A percentile compares a stretch with the other conserved stretches of the same genome.
Conservation (phyloP, 2,329 filamentous ascomycete genomes). For the Paracorniculantispora psalliotae region DNA sequence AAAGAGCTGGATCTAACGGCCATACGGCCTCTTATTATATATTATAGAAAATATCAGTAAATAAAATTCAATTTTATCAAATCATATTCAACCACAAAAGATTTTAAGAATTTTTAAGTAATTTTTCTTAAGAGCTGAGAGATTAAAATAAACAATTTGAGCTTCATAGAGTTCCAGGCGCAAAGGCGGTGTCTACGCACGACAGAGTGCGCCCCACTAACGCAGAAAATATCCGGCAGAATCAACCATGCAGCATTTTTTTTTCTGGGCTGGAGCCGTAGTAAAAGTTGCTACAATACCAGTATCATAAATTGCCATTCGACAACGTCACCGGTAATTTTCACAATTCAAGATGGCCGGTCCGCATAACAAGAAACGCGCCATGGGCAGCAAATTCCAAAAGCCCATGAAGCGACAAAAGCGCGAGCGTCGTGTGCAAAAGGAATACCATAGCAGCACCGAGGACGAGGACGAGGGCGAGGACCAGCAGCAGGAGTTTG, state of each 20-base stretch:
- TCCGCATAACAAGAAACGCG: slow-evolving; percentile 29
- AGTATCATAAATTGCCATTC: background rate
- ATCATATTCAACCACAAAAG: too few relatives aligned
- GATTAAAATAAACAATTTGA: too few relatives aligned
- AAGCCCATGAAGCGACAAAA: slow-evolving; percentile 51
- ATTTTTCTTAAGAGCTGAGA: too few relatives aligned
- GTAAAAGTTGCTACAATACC: background rate
- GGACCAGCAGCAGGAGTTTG: slow-evolving; percentile 37
- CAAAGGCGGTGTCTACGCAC: too few relatives aligned
- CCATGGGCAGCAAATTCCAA: slow-evolving; percentile 25
- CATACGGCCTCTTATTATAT: too few relatives aligned
- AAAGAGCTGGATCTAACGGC: too few relatives aligned
- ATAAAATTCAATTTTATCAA: too few relatives aligned
- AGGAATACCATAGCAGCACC: slow-evolving; percentile 50
- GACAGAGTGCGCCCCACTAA: too few relatives aligned
- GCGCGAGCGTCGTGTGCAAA: slow-evolving; percentile 29
- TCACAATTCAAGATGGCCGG: slow-evolving; percentile 27
- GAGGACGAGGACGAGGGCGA: slow-evolving; percentile 39
- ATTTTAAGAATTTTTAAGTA: too few relatives aligned
- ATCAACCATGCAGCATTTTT: background rate
- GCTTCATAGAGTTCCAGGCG: too few relatives aligned
- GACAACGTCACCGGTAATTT: background rate
- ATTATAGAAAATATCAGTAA: too few relatives aligned
- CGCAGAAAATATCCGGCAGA: slow-evolving; percentile 9
- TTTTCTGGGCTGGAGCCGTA: background rate